A percentile compares a stretch with the other conserved stretches of the same genome.
Evolutionary conservation across 495 filamentous ascomycete genomes (phyloP).

Genomic region (Tuber melanosporum): DNA sequence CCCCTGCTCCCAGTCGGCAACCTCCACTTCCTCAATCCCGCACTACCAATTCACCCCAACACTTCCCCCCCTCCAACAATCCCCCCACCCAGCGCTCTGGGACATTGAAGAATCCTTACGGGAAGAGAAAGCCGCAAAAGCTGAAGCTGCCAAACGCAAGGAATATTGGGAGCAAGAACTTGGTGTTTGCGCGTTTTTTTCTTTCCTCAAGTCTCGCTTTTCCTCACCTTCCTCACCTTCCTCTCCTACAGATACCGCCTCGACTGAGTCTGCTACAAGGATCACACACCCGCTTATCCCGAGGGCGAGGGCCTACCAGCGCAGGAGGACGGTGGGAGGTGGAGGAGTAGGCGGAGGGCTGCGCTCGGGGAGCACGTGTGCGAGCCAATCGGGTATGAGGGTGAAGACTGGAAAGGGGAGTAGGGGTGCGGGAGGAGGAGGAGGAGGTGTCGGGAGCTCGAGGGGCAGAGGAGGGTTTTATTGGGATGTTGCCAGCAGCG

Average conservation of each 20-base stretch:
- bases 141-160: conserved; percentile 30
- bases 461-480: conserved; percentile 44
- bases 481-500: conserved; percentile 63
- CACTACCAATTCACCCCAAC: conserved; percentile 37
- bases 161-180: conserved; percentile 70
- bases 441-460: conserved; percentile 46
- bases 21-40: conserved; percentile 23
- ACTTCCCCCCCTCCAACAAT: conserved; percentile 11
- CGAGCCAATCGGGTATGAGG: conserved; percentile 56
- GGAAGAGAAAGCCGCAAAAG: conserved; percentile 25
- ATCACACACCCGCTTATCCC: conserved; percentile 49
- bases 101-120: conserved; percentile 55
- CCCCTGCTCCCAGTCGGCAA: conserved; percentile 32
- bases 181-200: conserved; percentile 63
- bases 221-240: conserved; percentile 42
- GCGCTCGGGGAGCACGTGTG: conserved; percentile 54
- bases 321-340: conserved; percentile 18
- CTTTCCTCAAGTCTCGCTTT: conserved; percentile 61
- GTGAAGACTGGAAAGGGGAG: conserved; percentile 48
- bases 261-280: conserved; percentile 28
- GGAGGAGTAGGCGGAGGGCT: conserved; percentile 37
- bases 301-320: conserved; percentile 26
- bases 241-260: conserved; percentile 30
- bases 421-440: conserved; percentile 33
- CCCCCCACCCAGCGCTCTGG: conserved; percentile 55